Percentiles rank a stretch among this genome's conserved stretches.
Evolutionary conservation across 768 basidiomycete species (phyloP).

Genomic region (Psilocybe tampanensis): DNA sequence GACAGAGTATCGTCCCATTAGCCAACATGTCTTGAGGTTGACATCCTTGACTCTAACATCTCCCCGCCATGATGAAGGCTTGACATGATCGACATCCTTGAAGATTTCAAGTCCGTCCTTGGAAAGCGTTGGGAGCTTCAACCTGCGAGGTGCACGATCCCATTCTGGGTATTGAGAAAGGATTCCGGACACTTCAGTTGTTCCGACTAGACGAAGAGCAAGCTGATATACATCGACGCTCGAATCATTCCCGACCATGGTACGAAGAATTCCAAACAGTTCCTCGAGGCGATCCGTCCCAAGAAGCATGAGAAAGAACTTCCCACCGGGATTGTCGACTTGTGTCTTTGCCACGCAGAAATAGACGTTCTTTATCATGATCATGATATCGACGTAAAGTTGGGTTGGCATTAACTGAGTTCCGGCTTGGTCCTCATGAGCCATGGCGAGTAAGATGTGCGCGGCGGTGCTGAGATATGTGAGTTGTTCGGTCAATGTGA

Average conservation of each 20-base stretch:
- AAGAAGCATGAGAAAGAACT: slow-evolving; percentile 36
- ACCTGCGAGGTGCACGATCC: slow-evolving; percentile 34
- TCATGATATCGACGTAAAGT: slow-evolving; percentile 31
- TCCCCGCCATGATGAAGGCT: no score
- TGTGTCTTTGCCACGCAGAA: slow-evolving; percentile 35
- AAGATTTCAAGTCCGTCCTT: no score
- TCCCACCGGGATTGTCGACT: slow-evolving; percentile 27
- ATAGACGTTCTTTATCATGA: slow-evolving; percentile 27
- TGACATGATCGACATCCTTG: no score
- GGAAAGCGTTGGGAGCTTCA: slow-evolving; percentile 26
- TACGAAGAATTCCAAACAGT: slow-evolving; percentile 35
- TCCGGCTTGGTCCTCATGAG: slow-evolving; percentile 12
- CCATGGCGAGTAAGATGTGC: slow-evolving; percentile 22
- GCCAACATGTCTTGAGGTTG: no score
- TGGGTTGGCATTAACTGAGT: slow-evolving; percentile 27
- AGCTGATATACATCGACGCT: slow-evolving; percentile 30
- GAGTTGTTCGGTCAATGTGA: slow-evolving; percentile 30
- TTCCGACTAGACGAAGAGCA: slow-evolving; percentile 25
- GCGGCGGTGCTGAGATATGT: slow-evolving; percentile 26
- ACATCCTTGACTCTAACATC: no score
- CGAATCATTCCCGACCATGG: slow-evolving; percentile 36
- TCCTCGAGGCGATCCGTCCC: slow-evolving; percentile 41
- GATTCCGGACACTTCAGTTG: slow-evolving; percentile 34
- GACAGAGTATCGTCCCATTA: no score
- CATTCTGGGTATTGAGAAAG: slow-evolving; percentile 38